phyloP scores from a whole-genome alignment of 805 yeast genomes.

The Pichia heedii region DNA sequence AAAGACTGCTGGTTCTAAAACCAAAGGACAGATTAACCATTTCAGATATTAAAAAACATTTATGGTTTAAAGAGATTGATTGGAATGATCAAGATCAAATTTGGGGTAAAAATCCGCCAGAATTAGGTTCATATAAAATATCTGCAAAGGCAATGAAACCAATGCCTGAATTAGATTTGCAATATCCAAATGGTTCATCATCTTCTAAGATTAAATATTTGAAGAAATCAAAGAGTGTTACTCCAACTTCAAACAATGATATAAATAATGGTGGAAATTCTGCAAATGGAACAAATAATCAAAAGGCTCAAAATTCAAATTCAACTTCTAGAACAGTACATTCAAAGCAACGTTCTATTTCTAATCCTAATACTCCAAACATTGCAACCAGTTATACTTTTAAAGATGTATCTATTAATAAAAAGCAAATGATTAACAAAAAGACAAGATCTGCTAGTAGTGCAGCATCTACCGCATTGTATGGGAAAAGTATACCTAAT shows the following conservation, averaged over 20 bases:
- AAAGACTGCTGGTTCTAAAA: slow-evolving; percentile 53
- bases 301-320: too few species aligned
- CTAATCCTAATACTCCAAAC: not conserved
- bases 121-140: slow-evolving; percentile 61
- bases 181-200: slow-evolving; percentile 12
- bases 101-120: slow-evolving; percentile 55
- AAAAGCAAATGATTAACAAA: not conserved
- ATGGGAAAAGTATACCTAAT: not conserved
- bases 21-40: slow-evolving; percentile 58
- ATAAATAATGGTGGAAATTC: not conserved
- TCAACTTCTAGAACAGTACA: not conserved
- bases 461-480: slow-evolving; percentile 19
- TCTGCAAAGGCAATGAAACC: slow-evolving; percentile 75
- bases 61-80: slow-evolving; percentile 48
- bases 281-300: not conserved
- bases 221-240: slow-evolving; percentile 8
- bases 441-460: slow-evolving; percentile 10
- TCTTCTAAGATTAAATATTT: not conserved
- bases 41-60: slow-evolving; percentile 49
- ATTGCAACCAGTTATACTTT: slow-evolving; percentile 1
- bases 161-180: slow-evolving; percentile 42
- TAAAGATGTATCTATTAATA: not conserved
- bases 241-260: not conserved
- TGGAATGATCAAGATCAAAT: slow-evolving; percentile 45
- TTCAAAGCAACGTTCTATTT: not conserved